Evolutionary conservation across 73 alveolate species (phyloP), one percentile per base, ranked within the genome.

Genomic region (Breviolum minutum): DNA sequence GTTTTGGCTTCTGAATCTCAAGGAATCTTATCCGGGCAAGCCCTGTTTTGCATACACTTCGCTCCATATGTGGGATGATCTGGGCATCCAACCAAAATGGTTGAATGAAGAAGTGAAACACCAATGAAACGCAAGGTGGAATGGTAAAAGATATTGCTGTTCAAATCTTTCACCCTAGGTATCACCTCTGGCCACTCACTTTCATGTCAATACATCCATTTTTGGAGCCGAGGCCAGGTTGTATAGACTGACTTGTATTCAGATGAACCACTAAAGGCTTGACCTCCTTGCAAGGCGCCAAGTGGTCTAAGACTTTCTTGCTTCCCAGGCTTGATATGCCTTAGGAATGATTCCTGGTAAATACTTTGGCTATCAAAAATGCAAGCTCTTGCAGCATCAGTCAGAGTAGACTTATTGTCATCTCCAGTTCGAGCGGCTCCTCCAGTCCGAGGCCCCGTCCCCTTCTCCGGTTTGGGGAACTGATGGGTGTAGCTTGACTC

Each of bases 301-400:
- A 61, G 73, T 20, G 93, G 93, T 26, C 74, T 84, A n/a, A 54
- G 74, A 84, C 12, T 61, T 26, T 54, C 76, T 26, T 84, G 93
- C 93, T 12, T 54, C 26, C 68, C 71, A 19, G 74, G 93, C 74
- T 9, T 40, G 19, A 71, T 16, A 61, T 84, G 93, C n/a, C 62
- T 84, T 62, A 84, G 76, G 93, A 84, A 84, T 27, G 93, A 84
- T 61, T 84, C 93, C n/a, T 61, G 73, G 74, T 84, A 84, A 60
- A 84, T 84, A 24, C 93, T 84, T 61, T 84, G 93, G 93, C 93
- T 84, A 60, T 84, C 93, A 84, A 84, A 84, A 22, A 84, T 60
- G 76, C 93, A 84, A 60, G 93, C 73, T 61, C 93, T 2, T 61
- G 93, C 74, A 26, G 93, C 93, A 61, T 84, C 93, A 12, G 93